phyloP scores from a whole-genome alignment of 2,329 filamentous ascomycete genomes.

The Bipolaris gigantea region DNA sequence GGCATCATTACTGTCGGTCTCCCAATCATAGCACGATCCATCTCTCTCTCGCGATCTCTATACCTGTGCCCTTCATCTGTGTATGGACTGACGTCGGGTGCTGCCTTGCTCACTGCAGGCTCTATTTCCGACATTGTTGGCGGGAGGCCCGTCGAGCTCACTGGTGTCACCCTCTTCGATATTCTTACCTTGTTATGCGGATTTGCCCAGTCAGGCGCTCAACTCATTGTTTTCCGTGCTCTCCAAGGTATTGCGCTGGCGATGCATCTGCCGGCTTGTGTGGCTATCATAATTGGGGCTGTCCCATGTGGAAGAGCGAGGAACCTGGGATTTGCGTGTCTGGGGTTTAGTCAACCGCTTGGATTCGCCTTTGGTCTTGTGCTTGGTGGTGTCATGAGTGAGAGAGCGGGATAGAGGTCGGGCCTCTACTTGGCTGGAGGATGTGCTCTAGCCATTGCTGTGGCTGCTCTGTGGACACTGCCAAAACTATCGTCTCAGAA shows the following conservation, averaged over 20 bases:
- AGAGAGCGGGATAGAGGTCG: conserved; percentile 53
- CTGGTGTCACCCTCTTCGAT: conserved; percentile 49
- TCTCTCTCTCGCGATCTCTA: conserved; percentile 33
- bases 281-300: conserved; percentile 48
- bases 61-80: conserved; percentile 42
- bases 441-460: conserved; percentile 41
- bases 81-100: conserved; percentile 50
- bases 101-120: conserved; percentile 54
- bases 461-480: conserved; percentile 35
- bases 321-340: conserved; percentile 43
- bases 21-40: conserved; percentile 45
- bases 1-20: conserved; percentile 50
- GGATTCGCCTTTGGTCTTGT: conserved; percentile 58
- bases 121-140: conserved; percentile 57
- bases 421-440: conserved; percentile 49
- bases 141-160: conserved; percentile 48
- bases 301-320: conserved; percentile 29
- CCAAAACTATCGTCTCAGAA: conserved; percentile 21
- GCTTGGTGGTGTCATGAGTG: conserved; percentile 53
- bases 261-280: conserved; percentile 52
- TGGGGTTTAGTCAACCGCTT: conserved; percentile 53
- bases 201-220: conserved; percentile 49
- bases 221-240: conserved; percentile 49
- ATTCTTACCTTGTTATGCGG: conserved; percentile 52
- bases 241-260: conserved; percentile 53